Base-by-base conservation (phyloP, 495 filamentous ascomycete species). In the Aspergillus taichungensis region DNA sequence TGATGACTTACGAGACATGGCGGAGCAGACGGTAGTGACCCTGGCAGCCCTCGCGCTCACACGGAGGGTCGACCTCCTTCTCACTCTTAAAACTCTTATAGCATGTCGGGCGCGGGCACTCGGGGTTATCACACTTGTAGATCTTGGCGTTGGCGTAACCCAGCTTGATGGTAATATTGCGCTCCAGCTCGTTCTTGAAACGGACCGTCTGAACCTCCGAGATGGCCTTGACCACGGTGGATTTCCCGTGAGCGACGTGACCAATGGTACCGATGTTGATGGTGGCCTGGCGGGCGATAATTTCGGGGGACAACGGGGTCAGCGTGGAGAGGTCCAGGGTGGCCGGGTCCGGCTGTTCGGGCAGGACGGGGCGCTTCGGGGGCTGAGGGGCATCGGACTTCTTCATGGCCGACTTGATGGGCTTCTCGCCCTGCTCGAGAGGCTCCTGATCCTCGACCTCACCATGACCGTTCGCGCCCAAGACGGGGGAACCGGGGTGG, bases 191-290 rank as follows among this genome's bases (percentile, higher is more conserved):
- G 69, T 95, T 98, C 82, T 98, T 98, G 77, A 98, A 98, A 47
- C 92, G 80, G 56, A 98, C 92, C 10, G 92, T 98, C 76, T 98
- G 92, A 27, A 98, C 92, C 38, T 92, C 94, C 0, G 92, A 96
- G 52, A 98, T 96, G 45, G 92, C 92, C 77, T 98, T 98, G 46
- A 98, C 92, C 14, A 98, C 94, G 11, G 92, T 98, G 34, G 85
- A 91, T 67, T 98, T 97, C 49, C 92, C 89, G 80, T 97, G 91
- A 56, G 92, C 94, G 75, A 96, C 91, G 66, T 97, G 94, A 39
- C 92, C 92, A 66, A 98, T 97, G 31, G 92, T 96, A 51, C 90
- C 92, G 57, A 98, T 96, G 70, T 98, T 98, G 73, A 96, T 95
- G 31, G 94, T 98, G 14, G 92, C 92, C 76, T 98, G 92, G 46